Conservation (phyloP, 225 moss, liverwort and hornwort genomes). For the Climacium dendroides region DNA sequence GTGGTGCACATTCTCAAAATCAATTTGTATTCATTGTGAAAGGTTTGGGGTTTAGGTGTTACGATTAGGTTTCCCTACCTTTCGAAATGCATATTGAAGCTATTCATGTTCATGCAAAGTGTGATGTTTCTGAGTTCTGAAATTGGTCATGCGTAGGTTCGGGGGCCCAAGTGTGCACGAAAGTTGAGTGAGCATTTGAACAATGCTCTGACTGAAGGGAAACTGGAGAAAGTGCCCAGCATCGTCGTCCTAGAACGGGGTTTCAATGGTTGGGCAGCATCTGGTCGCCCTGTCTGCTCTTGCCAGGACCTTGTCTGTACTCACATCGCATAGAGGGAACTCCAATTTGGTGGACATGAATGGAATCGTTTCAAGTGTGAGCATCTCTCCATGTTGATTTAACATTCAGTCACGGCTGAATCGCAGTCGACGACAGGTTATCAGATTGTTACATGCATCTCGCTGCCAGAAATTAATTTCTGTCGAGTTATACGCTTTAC, state of each 20-base stretch:
- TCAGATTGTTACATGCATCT: not conserved
- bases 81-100: not conserved
- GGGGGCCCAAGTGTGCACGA: conserved; percentile 76
- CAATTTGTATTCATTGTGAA: not conserved
- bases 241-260: conserved; percentile 61
- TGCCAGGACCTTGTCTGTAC: conserved; percentile 47
- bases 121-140: not conserved
- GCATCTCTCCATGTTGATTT: not conserved
- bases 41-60: not conserved
- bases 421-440: not conserved
- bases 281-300: conserved; percentile 64
- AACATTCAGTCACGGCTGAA: not conserved
- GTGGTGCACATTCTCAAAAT: not conserved
- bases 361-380: not conserved
- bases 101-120: not conserved
- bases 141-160: conserved; percentile 30
- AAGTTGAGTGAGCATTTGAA: conserved; percentile 45
- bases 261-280: conserved; percentile 74
- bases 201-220: conserved; percentile 13
- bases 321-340: conserved; percentile 1
- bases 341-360: not conserved
- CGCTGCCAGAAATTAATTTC: not conserved
- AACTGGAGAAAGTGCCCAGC: conserved; percentile 35
- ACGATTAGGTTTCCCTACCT: not conserved
- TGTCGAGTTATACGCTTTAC: not conserved